These are phyloP conservation scores for Biscogniauxia marginata DNA, from an alignment of 2,329 filamentous ascomycete species.

Conservation along the genomic window DNA sequence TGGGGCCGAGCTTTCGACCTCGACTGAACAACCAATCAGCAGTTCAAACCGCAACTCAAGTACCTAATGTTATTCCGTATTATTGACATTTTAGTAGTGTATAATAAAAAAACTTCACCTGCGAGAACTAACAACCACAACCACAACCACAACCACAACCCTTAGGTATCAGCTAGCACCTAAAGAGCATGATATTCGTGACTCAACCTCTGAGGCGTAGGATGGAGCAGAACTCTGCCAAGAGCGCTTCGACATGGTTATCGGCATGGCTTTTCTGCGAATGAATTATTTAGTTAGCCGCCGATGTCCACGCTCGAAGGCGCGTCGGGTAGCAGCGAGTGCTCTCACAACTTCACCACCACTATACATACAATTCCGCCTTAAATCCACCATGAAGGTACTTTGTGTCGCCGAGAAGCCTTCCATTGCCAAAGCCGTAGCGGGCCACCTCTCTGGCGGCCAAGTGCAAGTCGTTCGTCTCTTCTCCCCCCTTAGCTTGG, in stretches of 20 bases:
- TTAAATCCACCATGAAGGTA: conserved; percentile 47
- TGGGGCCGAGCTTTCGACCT: background rate
- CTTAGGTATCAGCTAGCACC: background rate
- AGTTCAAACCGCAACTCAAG: background rate
- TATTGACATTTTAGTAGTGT: too few species aligned
- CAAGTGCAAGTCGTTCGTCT: conserved; percentile 64
- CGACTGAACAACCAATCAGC: background rate
- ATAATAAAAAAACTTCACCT: background rate
- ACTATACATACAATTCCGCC: conserved; percentile 7
- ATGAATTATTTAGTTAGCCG: conserved; percentile 14
- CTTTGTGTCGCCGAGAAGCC: conserved; percentile 85
- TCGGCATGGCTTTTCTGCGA: conserved; percentile 2
- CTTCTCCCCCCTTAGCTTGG: background rate
- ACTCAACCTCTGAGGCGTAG: background rate
- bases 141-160: too few species aligned
- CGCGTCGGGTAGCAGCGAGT: conserved; percentile 14
- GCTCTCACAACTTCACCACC: conserved; percentile 2
- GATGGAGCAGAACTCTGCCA: conserved; percentile 8
- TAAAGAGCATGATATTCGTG: background rate
- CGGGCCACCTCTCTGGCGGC: conserved; percentile 82
- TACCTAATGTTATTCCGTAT: background rate
- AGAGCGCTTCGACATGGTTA: conserved; percentile 1
- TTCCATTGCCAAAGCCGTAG: conserved; percentile 92
- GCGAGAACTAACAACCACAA: too few species aligned
- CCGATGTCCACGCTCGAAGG: conserved; percentile 11